Conservation (phyloP, 2,329 filamentous ascomycete species). For the Colletotrichum orbiculare region DNA sequence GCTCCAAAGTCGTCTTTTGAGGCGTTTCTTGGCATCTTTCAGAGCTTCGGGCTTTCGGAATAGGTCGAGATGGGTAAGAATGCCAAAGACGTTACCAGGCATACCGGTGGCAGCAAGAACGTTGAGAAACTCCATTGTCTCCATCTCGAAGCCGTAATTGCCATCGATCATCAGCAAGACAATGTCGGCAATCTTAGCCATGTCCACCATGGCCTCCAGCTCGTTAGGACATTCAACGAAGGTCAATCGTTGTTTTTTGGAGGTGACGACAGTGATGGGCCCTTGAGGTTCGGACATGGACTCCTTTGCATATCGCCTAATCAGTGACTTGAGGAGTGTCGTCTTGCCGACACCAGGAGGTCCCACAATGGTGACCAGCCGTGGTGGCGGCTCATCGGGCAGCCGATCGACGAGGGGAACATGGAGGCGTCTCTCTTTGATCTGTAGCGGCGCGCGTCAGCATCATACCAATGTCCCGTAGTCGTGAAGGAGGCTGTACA, state of each 20-base stretch:
- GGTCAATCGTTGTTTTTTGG: slow-evolving; percentile 92
- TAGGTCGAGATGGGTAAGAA: slow-evolving; percentile 94
- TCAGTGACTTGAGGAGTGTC: slow-evolving; percentile 92
- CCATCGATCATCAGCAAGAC: slow-evolving; percentile 98
- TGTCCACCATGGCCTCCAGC: slow-evolving; percentile 94
- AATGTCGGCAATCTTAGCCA: slow-evolving; percentile 97
- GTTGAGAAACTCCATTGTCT: slow-evolving; percentile 99
- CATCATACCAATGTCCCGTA: neutral
- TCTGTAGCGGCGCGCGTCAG: slow-evolving; percentile 56
- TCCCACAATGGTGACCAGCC: slow-evolving; percentile 93
- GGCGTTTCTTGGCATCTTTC: slow-evolving; percentile 92
- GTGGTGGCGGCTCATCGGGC: slow-evolving; percentile 92
- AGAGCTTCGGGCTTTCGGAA: slow-evolving; percentile 94
- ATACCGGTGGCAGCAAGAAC: slow-evolving; percentile 93
- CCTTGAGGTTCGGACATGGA: slow-evolving; percentile 89
- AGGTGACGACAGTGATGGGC: slow-evolving; percentile 95
- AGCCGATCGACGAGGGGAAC: slow-evolving; percentile 96
- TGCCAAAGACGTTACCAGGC: slow-evolving; percentile 98
- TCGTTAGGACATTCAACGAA: slow-evolving; percentile 98
- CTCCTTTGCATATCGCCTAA: slow-evolving; percentile 95
- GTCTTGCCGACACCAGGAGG: slow-evolving; percentile 97
- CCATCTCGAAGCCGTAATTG: slow-evolving; percentile 99
- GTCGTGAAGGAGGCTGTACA: slow-evolving; percentile 54
- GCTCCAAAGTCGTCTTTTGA: slow-evolving; percentile 97
- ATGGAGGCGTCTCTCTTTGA: slow-evolving; percentile 96